These are phyloP conservation scores for Coemansia sp. DNA, from an alignment of 192 early-diverging fungal genomes.

Conservation along the genomic window DNA sequence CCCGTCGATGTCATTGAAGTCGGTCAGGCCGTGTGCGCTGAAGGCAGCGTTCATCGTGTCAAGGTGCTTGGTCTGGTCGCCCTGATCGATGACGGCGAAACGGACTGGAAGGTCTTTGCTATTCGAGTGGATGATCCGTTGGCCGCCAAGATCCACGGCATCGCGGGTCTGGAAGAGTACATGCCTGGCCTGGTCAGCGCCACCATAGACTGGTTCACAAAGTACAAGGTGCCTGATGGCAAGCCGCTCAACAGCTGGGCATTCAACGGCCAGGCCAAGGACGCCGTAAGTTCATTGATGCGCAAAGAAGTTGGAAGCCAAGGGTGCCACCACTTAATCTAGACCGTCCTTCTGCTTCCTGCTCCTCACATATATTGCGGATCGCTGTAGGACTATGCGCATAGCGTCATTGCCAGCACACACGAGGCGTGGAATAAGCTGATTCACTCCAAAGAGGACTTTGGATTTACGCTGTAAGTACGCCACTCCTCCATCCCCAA, in stretches of 20 bases:
- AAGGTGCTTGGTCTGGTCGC: slow-evolving; percentile 99
- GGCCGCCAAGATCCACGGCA: slow-evolving; percentile 95
- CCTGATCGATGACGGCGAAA: slow-evolving; percentile 98
- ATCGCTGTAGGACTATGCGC: slow-evolving; percentile 82
- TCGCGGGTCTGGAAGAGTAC: slow-evolving; percentile 97
- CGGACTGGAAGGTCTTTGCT: slow-evolving; percentile 99
- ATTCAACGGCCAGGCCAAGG: slow-evolving; percentile 88
- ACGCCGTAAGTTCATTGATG: slow-evolving; percentile 70
- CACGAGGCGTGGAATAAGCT: slow-evolving; percentile 92
- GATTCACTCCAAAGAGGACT: slow-evolving; percentile 52
- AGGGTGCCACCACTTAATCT: no score
- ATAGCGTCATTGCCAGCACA: slow-evolving; percentile 81
- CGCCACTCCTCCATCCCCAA: background rate
- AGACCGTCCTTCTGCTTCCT: no score
- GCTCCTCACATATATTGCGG: no score
- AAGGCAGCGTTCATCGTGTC: slow-evolving; percentile 98
- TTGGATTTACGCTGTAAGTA: slow-evolving; percentile 40
- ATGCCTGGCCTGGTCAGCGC: slow-evolving; percentile 94
- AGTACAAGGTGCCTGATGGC: slow-evolving; percentile 99
- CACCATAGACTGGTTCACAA: slow-evolving; percentile 99
- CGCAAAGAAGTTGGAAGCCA: background rate
- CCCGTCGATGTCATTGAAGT: slow-evolving; percentile 98
- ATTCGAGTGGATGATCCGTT: slow-evolving; percentile 98
- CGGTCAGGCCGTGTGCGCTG: slow-evolving; percentile 88
- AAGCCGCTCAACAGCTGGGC: slow-evolving; percentile 99